Evolutionary conservation across 768 basidiomycete species (phyloP).

Genomic region (Kwoniella pini): DNA sequence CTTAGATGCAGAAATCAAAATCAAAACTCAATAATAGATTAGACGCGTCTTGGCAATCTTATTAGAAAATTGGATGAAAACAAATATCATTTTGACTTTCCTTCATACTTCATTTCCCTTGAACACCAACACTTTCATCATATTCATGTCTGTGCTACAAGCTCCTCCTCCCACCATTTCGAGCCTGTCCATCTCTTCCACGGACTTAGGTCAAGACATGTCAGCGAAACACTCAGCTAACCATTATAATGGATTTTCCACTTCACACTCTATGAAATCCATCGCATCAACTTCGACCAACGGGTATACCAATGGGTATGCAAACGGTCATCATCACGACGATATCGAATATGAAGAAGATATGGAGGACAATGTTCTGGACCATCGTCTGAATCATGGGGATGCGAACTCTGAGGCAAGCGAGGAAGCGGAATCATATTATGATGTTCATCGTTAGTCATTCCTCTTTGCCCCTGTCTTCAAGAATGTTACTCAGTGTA

Average conservation of each 20-base stretch:
- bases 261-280: neutral
- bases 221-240: too few relatives aligned
- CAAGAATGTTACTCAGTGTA: too few relatives aligned
- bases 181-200: neutral
- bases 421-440: conserved; percentile 3
- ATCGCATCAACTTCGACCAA: neutral
- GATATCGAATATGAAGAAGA: neutral
- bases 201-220: too few relatives aligned
- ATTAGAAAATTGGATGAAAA: too few relatives aligned
- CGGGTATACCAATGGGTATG: neutral
- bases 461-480: neutral
- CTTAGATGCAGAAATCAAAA: too few relatives aligned
- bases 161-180: conserved; percentile 5
- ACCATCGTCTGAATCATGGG: too few relatives aligned
- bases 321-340: neutral
- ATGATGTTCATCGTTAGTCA: conserved; percentile 14
- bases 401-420: conserved; percentile 6
- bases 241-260: conserved; percentile 2
- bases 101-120: too few relatives aligned
- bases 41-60: too few relatives aligned
- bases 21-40: too few relatives aligned
- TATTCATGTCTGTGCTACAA: conserved; percentile 7
- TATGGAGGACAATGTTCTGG: too few relatives aligned
- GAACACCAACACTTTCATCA: too few relatives aligned
- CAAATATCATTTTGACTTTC: too few relatives aligned